Percentiles rank a stretch among this genome's conserved stretches.
Conservation (phyloP, 495 filamentous ascomycete genomes). For the Neurospora sp. region DNA sequence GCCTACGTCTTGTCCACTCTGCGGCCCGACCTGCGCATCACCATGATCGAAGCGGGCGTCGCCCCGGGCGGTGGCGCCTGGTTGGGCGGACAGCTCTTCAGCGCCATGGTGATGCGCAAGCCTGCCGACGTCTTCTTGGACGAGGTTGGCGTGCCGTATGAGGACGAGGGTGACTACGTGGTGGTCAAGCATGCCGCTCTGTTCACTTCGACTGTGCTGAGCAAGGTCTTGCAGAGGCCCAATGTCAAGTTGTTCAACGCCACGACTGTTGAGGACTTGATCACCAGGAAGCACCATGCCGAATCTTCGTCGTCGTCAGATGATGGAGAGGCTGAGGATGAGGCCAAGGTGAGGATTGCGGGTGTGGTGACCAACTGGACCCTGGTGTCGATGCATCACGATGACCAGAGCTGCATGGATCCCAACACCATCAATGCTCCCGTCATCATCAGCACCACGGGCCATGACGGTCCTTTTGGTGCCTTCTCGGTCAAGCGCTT, state of each 20-base stretch:
- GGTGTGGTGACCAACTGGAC: slow-evolving; percentile 95
- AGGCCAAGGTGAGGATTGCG: slow-evolving; percentile 50
- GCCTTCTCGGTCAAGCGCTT: slow-evolving; percentile 82
- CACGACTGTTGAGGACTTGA: slow-evolving; percentile 81
- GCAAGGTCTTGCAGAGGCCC: slow-evolving; percentile 67
- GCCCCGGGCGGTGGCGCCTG: slow-evolving; percentile 84
- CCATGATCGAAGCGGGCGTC: slow-evolving; percentile 80
- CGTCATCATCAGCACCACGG: slow-evolving; percentile 75
- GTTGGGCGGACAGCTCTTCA: slow-evolving; percentile 88
- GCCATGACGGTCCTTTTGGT: slow-evolving; percentile 81
- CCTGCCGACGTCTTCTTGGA: slow-evolving; percentile 74
- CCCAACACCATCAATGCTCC: slow-evolving; percentile 92
- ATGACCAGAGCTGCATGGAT: slow-evolving; percentile 86
- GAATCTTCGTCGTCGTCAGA: slow-evolving; percentile 2
- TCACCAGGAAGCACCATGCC: slow-evolving; percentile 48
- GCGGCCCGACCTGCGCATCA: slow-evolving; percentile 83
- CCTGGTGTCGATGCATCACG: slow-evolving; percentile 76
- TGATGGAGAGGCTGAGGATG: slow-evolving; percentile 30
- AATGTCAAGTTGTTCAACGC: slow-evolving; percentile 96
- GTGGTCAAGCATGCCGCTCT: slow-evolving; percentile 90
- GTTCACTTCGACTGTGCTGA: slow-evolving; percentile 78
- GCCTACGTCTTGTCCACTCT: slow-evolving; percentile 77
- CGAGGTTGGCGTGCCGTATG: slow-evolving; percentile 74
- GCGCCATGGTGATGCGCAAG: slow-evolving; percentile 88
- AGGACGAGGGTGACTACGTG: slow-evolving; percentile 77